Base-by-base conservation (phyloP, 495 filamentous ascomycete genomes). In the Penicillium odoratum region DNA sequence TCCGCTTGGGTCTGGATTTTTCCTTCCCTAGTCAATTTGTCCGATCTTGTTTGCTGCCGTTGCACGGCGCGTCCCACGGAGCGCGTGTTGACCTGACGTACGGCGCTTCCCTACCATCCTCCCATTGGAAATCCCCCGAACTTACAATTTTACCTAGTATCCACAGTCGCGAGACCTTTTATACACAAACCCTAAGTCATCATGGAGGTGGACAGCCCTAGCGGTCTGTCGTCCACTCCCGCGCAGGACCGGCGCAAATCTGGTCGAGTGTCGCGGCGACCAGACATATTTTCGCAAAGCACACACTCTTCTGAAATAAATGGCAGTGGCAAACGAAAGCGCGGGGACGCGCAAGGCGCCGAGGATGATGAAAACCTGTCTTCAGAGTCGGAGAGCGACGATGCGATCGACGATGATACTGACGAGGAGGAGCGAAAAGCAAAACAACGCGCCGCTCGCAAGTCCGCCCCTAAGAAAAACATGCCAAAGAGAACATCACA, bases 251-350 rank as follows among this genome's bases (percentile, higher is more conserved):
- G 88, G 68, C 85, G 92, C 69, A 89, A 89, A 66, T 96, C 92
- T 48, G 89, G 89, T 76, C 89, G 92, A 74, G 85, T 86, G 74
- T 83, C 85, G 59, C 90, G 87, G 61, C 85, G 83, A 58, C 90
- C 90, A 50, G 81, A 85, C 63, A 81, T 85, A 43, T 90, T 86
- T 73, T 80, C 78, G 5, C 69, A 80, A 50, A 79, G 62, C 28
- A 65, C 65, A 34, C 66, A 73, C 58, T 69, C 69, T 45, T 57
- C 56, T 28, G 66, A 69, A 5, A 67, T 60, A 40, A 71, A 63
- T 11, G 52, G 74, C 18, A 67, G 72, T 45, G 69, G 70, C 28
- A 87, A 87, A 68, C 79, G 84, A 57, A 86, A 86, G 67, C 83
- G 85, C 42, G 64, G 60, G 11, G 69, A 68, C 25, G 66, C 67